Base-by-base conservation (phyloP, 164 flowering plant species). In the Berberis thunbergii region DNA sequence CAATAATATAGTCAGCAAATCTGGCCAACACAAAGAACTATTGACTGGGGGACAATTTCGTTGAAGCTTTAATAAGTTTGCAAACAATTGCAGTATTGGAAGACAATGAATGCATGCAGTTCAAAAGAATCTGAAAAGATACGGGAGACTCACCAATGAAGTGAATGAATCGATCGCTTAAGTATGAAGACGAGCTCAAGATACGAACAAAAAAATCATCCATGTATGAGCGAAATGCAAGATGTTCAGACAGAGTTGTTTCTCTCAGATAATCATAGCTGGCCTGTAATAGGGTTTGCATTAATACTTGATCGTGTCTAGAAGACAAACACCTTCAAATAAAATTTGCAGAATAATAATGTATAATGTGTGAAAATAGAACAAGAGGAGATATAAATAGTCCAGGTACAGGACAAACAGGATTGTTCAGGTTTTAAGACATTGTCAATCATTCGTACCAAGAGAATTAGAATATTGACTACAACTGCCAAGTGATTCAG, bases 91-190 rank as follows among this genome's bases (percentile, higher is more conserved):
- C 49, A 4, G 4, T 46, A 46, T 2, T 1, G n/a, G 54, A 52
- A 50, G n/a, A 26, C 26, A 26, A 0, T 26, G 26, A 26, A 26
- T 26, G 26, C 26, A 26, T 26, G 26, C 26, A 26, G 26, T 26
- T 26, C 26, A 26, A 26, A 26, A 26, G 26, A 26, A 26, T 26
- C 26, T 26, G 26, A 26, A 26, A 26, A 26, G 26, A 26, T 26
- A 38, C 9, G 59, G 69, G 57, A 38, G 61, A 61, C 88, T 83
- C 67, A 91, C 94, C 91, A 57, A 89, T 60, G 56, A 89, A 83
- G 44, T 42, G 72, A 77, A 84, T 49, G 40, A 87, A 68, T 61
- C 57, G 75, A 52, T 42, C 76, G 57, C 82, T 78, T 70, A 91
- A 68, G 62, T 71, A 76, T 54, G 92, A 77, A 43, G 87, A 74